Conservation (phyloP, 2,329 filamentous ascomycete species). For the Clonostachys chloroleuca region DNA sequence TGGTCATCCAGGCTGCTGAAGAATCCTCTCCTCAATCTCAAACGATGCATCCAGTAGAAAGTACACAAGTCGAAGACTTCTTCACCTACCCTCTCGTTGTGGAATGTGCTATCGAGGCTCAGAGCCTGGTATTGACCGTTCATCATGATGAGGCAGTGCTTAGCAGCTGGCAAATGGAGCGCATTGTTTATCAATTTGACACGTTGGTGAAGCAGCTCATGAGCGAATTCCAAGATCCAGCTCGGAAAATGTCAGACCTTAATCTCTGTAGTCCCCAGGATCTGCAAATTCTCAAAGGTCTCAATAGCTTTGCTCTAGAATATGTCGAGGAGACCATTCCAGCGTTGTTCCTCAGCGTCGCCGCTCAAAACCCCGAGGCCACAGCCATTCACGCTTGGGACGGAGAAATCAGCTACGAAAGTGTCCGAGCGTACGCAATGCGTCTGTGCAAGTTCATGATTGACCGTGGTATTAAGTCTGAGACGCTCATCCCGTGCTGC, state of each 20-base stretch:
- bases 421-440: conserved; percentile 10
- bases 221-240: background rate
- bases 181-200: conserved; percentile 2
- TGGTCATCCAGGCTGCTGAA: conserved; percentile 7
- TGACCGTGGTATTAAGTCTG: conserved; percentile 9
- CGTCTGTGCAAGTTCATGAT: conserved; percentile 8
- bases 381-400: conserved; percentile 15
- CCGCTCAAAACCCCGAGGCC: conserved; percentile 2
- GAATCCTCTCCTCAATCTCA: background rate
- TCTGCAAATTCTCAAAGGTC: background rate
- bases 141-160: background rate
- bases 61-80: background rate
- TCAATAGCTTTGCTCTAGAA: background rate
- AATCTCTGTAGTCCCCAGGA: background rate
- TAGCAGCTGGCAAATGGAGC: background rate
- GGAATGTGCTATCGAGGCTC: background rate
- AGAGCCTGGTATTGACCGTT: background rate
- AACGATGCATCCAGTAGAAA: conserved; percentile 4
- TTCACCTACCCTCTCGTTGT: conserved; percentile 1
- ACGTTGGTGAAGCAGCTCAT: background rate
- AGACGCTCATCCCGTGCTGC: conserved; percentile 17
- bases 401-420: conserved; percentile 9
- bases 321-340: background rate
- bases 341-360: background rate
- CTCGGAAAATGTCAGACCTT: background rate